Base-by-base conservation (phyloP, 495 filamentous ascomycete genomes). In the Aspergillus sparsus region DNA sequence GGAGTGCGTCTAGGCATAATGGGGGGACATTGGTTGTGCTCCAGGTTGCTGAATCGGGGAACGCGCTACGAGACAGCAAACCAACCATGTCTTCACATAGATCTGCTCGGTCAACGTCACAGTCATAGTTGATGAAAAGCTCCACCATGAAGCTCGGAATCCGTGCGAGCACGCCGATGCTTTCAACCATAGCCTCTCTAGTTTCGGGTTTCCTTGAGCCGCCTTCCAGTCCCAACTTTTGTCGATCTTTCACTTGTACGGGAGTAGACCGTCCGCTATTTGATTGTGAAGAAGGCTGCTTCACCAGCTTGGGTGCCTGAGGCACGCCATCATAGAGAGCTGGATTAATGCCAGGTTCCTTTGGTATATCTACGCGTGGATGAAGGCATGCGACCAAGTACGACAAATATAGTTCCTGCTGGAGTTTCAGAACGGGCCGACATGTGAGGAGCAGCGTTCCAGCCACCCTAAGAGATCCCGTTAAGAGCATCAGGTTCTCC, bases 1-100 rank as follows among this genome's bases (percentile, higher is more conserved):
- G 80, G 2, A 98, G 81, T 49, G 94, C 89, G 67, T 99, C 94
- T 8, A 99, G 77, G 67, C 95, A 99, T 16, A 99, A 73, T 3
- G 95, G 94, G 15, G 94, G 94, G 10, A 99, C 94, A 69, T 95
- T 99, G 31, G 94, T 97, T 0, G 94, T 99, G 71, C 94, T 99
- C 94, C 94, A 99, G 21, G 93, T 98, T 10, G 93, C 95, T 3
- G 94, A 96, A 68, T 99, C 94, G 7, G 94, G 94, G 65, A 99
- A 92, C 9, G 94, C 94, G 67, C 96, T 98, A 56, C 94, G 82
- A 32, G 94, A 92, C 39, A 99, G 80, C 39, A 99, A 74, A 3
- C 94, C 93, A 46, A 99, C 85, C 82, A 98, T 87, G 67, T 99
- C 94, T 72, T 95, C 91, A 66, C 95, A 99, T 3, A 99, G 73